These are phyloP conservation scores for Calonectria pseudoreteaudii DNA, from an alignment of 2,329 filamentous ascomycete genomes.

Conservation along the genomic window DNA sequence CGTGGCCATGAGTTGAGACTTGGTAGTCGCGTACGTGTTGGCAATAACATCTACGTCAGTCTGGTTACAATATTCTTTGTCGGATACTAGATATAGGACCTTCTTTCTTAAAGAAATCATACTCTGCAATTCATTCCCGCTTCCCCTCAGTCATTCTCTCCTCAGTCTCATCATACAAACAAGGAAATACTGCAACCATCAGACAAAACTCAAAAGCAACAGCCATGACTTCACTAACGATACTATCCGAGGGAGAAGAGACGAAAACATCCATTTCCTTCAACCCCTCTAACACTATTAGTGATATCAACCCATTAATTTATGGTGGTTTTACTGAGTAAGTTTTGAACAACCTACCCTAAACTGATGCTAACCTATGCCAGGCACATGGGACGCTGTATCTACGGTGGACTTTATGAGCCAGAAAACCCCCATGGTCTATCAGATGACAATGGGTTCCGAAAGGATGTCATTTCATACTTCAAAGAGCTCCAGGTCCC, in stretches of 20 bases:
- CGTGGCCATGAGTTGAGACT: not conserved
- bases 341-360: constrained; percentile 40
- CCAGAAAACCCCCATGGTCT: constrained; percentile 76
- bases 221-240: constrained; percentile 22
- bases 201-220: not conserved
- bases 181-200: no score
- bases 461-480: constrained; percentile 79
- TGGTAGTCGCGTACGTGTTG: not conserved
- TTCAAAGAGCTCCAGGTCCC: constrained; percentile 80
- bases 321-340: constrained; percentile 88
- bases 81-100: not conserved
- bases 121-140: no score
- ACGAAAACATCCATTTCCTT: constrained; percentile 62
- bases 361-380: not conserved
- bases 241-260: constrained; percentile 13
- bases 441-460: constrained; percentile 78
- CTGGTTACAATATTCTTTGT: not conserved
- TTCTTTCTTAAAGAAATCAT: not conserved
- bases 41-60: not conserved
- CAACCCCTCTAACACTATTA: constrained; percentile 72
- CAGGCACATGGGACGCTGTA: constrained; percentile 90
- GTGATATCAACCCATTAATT: constrained; percentile 80
- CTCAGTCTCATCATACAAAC: no score
- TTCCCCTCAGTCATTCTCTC: not conserved
- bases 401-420: constrained; percentile 87